Conservation (phyloP, 192 early-diverging fungal species). For the Coemansia sp. region DNA sequence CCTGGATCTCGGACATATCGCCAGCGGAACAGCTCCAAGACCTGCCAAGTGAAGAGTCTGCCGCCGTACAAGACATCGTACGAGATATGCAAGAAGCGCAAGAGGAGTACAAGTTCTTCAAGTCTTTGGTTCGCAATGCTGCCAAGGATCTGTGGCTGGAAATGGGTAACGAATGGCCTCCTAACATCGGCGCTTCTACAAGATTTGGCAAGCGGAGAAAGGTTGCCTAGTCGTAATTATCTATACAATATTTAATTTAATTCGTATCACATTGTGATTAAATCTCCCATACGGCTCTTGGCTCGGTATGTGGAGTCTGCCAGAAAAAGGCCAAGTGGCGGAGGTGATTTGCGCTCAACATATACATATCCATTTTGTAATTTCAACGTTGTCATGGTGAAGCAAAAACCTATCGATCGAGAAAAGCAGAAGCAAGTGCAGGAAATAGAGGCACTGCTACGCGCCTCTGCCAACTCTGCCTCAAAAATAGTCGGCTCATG, state of each 20-base stretch:
- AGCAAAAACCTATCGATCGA: slow-evolving; percentile 28
- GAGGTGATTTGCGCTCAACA: not conserved
- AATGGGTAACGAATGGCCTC: slow-evolving; percentile 54
- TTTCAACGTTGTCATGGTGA: slow-evolving; percentile 18
- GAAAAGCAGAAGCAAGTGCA: slow-evolving; percentile 37
- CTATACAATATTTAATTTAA: not conserved
- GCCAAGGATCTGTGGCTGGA: slow-evolving; percentile 50
- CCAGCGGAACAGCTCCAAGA: not conserved
- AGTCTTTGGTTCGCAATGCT: slow-evolving; percentile 26
- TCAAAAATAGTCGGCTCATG: slow-evolving; percentile 40
- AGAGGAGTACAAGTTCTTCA: slow-evolving; percentile 38
- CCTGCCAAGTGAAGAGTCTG: not conserved
- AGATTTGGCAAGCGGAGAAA: slow-evolving; percentile 52
- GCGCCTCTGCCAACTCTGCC: slow-evolving; percentile 46
- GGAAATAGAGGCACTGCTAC: slow-evolving; percentile 50
- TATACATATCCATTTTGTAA: not conserved
- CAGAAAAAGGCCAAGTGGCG: not conserved
- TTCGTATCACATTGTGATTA: not conserved
- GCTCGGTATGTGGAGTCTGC: not conserved
- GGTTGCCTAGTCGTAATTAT: slow-evolving; percentile 8
- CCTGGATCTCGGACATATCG: not conserved
- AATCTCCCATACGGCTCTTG: not conserved
- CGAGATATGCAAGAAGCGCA: slow-evolving; percentile 43
- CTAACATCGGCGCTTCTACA: slow-evolving; percentile 28
- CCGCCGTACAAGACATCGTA: slow-evolving; percentile 13